phyloP scores from a whole-genome alignment of 805 yeast genomes.

The Pichia deserticola region DNA sequence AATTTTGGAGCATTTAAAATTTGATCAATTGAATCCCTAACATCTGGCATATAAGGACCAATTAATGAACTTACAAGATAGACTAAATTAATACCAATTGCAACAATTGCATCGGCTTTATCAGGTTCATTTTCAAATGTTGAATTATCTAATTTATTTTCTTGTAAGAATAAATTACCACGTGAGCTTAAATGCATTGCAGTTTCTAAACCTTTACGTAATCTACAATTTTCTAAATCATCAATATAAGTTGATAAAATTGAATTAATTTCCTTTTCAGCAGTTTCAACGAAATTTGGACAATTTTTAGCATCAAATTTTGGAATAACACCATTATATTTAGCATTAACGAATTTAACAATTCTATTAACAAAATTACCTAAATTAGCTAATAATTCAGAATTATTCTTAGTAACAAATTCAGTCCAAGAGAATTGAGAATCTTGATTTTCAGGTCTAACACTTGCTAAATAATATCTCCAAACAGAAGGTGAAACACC shows the following conservation, averaged over 20 bases:
- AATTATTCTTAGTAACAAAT: slow-evolving; percentile 87
- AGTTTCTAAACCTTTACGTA: slow-evolving; percentile 83
- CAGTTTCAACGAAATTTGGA: slow-evolving; percentile 39
- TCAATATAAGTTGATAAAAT: slow-evolving; percentile 55
- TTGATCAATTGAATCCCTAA: slow-evolving; percentile 58
- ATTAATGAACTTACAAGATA: slow-evolving; percentile 79
- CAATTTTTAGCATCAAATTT: slow-evolving; percentile 42
- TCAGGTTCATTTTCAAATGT: slow-evolving; percentile 69
- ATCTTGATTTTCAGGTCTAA: slow-evolving; percentile 93
- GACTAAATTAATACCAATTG: slow-evolving; percentile 81
- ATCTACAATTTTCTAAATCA: slow-evolving; percentile 70
- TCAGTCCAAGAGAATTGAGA: slow-evolving; percentile 97
- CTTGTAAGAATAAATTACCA: slow-evolving; percentile 94
- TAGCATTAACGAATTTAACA: slow-evolving; percentile 81
- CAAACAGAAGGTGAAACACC: slow-evolving; percentile 90
- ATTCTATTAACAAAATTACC: slow-evolving; percentile 96
- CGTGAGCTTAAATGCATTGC: slow-evolving; percentile 89
- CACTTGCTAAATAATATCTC: slow-evolving; percentile 90
- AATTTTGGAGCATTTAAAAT: slow-evolving; percentile 80
- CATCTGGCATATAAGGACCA: slow-evolving; percentile 87
- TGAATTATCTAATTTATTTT: slow-evolving; percentile 87
- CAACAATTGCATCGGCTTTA: slow-evolving; percentile 85
- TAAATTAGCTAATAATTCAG: slow-evolving; percentile 88
- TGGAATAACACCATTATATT: slow-evolving; percentile 88
- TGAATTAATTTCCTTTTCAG: slow-evolving; percentile 48